Conservation (phyloP, 2,329 filamentous ascomycete genomes). For the Phialophora expanda region DNA sequence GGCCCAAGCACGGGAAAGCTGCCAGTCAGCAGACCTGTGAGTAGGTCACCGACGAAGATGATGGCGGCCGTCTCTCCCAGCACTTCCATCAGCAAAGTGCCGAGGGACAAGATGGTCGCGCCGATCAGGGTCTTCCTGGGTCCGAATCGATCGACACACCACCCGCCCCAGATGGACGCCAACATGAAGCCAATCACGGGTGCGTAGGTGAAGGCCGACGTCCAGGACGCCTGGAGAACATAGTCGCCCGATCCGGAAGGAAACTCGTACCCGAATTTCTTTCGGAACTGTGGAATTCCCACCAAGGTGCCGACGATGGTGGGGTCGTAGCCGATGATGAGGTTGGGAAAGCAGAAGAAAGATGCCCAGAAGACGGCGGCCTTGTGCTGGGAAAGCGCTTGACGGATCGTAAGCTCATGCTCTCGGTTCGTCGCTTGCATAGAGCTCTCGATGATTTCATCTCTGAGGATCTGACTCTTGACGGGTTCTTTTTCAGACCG, state of each 20-base stretch:
- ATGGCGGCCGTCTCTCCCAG: slow-evolving; percentile 4
- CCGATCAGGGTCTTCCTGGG: slow-evolving; percentile 68
- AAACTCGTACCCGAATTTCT: slow-evolving; percentile 18
- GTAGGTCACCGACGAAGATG: slow-evolving; percentile 41
- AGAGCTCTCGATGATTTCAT: neutral
- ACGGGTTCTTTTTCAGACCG: too few species aligned
- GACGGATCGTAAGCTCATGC: slow-evolving; percentile 9
- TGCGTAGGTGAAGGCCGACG: slow-evolving; percentile 61
- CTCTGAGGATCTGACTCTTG: too few species aligned
- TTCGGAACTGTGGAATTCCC: slow-evolving; percentile 44
- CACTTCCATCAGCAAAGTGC: too few species aligned
- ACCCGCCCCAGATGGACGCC: slow-evolving; percentile 69
- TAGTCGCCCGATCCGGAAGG: slow-evolving; percentile 45
- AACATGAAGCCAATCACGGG: slow-evolving; percentile 67
- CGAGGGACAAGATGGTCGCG: slow-evolving; percentile 56
- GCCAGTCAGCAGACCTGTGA: slow-evolving; percentile 48
- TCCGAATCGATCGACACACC: slow-evolving; percentile 67
- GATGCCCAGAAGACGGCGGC: slow-evolving; percentile 35
- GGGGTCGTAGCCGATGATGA: slow-evolving; percentile 40
- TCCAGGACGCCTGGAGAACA: slow-evolving; percentile 60
- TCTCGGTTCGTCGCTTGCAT: neutral
- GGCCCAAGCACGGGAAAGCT: slow-evolving; percentile 51
- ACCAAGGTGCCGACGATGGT: slow-evolving; percentile 40
- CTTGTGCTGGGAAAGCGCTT: slow-evolving; percentile 7
- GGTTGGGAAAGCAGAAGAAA: slow-evolving; percentile 37